A percentile compares a stretch with the other conserved stretches of the same genome.
Evolutionary conservation across 768 basidiomycete genomes (phyloP).

Genomic region (Auricularia auricula-judae): DNA sequence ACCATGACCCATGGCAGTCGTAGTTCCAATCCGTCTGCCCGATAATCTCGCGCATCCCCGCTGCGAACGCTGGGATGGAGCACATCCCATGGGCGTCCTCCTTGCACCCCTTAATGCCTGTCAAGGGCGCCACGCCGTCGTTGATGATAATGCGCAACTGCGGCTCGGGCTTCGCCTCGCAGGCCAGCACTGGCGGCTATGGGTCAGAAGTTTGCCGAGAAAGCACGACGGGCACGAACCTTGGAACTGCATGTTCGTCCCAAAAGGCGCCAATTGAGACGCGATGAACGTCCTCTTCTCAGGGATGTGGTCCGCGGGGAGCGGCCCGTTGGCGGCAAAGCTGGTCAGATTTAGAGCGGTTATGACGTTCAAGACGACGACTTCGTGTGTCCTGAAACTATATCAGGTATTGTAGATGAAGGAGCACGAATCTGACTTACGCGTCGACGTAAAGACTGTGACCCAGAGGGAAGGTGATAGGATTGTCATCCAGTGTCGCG

Average conservation of each 20-base stretch:
- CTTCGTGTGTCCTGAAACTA: constrained; percentile 55
- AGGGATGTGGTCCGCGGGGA: constrained; percentile 65
- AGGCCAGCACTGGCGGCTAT: constrained; percentile 17
- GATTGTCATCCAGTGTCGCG: constrained; percentile 60
- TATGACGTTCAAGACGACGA: constrained; percentile 79
- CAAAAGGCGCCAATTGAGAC: constrained; percentile 27
- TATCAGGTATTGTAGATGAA: not conserved
- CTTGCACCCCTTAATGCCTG: constrained; percentile 21
- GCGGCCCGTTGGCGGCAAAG: constrained; percentile 60
- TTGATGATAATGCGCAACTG: constrained; percentile 24
- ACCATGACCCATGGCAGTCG: constrained; percentile 51
- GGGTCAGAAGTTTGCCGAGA: not conserved
- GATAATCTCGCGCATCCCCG: constrained; percentile 17
- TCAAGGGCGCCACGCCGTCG: constrained; percentile 24
- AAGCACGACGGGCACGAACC: constrained; percentile 31
- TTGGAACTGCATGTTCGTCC: constrained; percentile 55
- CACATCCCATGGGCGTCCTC: constrained; percentile 23
- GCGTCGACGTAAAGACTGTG: constrained; percentile 79
- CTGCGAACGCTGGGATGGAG: constrained; percentile 21
- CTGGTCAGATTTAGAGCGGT: constrained; percentile 77
- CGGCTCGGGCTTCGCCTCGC: constrained; percentile 17
- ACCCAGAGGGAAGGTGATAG: constrained; percentile 57
- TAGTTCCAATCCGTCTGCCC: constrained; percentile 24
- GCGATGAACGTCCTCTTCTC: constrained; percentile 23
- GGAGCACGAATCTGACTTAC: not conserved